Evolutionary conservation across 805 yeast genomes (phyloP), one percentile per base, ranked within the genome.

Genomic region (Kluyveromyces lactis): DNA sequence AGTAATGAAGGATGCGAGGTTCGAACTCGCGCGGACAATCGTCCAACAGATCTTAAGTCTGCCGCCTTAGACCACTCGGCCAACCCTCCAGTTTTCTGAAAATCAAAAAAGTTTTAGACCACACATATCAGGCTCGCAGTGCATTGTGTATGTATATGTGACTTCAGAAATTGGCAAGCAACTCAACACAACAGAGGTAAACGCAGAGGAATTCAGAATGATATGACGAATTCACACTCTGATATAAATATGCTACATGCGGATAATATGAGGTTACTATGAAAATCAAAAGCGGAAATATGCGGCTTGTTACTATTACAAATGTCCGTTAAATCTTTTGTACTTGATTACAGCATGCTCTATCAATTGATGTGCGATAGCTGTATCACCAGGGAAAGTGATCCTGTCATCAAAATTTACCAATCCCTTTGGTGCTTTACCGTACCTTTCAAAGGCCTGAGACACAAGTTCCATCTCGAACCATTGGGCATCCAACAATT

Each of bases 401-500:
- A 51, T 46, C n/a, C 44, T 40, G 16, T 47, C 50, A 18, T 41
- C 44, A 26, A 54, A 52, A 11, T 45, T 37, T 1, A 54, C 47
- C 10, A 48, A 39, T 9, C 18, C 32, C 45, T 51, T 50, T 27
- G 52, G 56, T 2, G 52, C 46, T 21, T 47, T 38, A 7, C 44
- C 31, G 44, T 45, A 42, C 9, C 56, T 51, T 33, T 52, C 41
- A 39, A 62, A 38, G 16, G 79, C 64, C 36, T 63, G 56, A 24
- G 61, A 61, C 18, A 85, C 66, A 30, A 73, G 77, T 2, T 57
- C 63, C 2, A 71, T 63, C 42, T 79, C 77, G 48, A 87, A 81
- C 96, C 97, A 89, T 52, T 76, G 69, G n/a, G 95, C 95, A 55
- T 86, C 95, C 16, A 67, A 72, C 39, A 90, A 67, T 62, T 90